These are phyloP conservation scores for Prunus mongolica DNA, from an alignment of 306 rosid genomes.

Conservation along the genomic window DNA sequence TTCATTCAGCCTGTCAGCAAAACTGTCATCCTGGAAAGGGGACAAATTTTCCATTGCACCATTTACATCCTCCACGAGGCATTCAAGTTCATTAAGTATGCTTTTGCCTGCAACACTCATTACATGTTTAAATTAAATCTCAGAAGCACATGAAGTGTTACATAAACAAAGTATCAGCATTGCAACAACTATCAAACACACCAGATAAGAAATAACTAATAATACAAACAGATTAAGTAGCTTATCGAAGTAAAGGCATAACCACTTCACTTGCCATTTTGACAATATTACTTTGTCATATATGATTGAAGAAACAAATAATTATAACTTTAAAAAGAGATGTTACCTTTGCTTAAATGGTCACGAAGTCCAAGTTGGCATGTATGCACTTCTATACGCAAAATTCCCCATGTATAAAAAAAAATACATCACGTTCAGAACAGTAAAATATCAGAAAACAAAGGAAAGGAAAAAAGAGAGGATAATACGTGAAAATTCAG, in stretches of 20 bases:
- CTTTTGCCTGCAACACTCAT: constrained; percentile 38
- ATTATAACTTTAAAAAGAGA: neutral
- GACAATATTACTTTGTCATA: neutral
- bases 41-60: constrained; percentile 19
- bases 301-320: neutral
- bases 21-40: constrained; percentile 18
- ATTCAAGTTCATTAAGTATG: constrained; percentile 50
- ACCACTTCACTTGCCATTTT: neutral
- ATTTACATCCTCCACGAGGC: constrained; percentile 43
- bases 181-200: neutral
- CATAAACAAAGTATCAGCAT: neutral
- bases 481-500: neutral
- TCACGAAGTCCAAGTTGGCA: constrained; percentile 60
- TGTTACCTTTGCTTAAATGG: constrained; percentile 52
- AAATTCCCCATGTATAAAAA: constrained; percentile 26
- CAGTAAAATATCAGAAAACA: neutral
- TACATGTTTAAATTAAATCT: constrained; percentile 14
- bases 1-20: constrained; percentile 32
- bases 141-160: neutral
- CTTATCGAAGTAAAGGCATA: neutral
- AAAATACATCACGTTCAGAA: constrained; percentile 20
- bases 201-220: neutral
- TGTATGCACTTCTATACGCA: constrained; percentile 53
- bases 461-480: constrained; percentile 8
- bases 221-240: neutral